Conservation (phyloP, 768 basidiomycete genomes). For the Leccinum subtestaceum region DNA sequence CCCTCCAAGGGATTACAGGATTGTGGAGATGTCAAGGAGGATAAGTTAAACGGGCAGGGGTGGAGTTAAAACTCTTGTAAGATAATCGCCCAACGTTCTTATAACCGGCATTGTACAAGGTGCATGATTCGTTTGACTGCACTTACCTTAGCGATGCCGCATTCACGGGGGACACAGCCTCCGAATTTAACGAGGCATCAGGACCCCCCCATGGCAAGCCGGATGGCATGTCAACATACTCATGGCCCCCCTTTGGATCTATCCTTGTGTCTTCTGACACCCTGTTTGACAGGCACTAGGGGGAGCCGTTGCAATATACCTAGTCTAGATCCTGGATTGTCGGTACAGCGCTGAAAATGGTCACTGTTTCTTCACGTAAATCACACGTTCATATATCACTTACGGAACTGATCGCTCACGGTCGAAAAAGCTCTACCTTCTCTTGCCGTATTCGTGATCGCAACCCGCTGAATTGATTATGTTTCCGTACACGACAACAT, state of each 20-base stretch:
- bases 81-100: slow-evolving; percentile 34
- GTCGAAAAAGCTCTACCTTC: slow-evolving; percentile 11
- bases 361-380: neutral
- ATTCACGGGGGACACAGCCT: slow-evolving; percentile 33
- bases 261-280: slow-evolving; percentile 30
- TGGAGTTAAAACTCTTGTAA: slow-evolving; percentile 38
- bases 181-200: slow-evolving; percentile 28
- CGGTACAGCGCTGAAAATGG: slow-evolving; percentile 25
- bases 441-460: slow-evolving; percentile 25
- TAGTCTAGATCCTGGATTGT: slow-evolving; percentile 32
- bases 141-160: slow-evolving; percentile 36
- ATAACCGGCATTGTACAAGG: slow-evolving; percentile 34
- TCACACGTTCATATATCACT: slow-evolving; percentile 38
- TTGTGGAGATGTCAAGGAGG: slow-evolving; percentile 20
- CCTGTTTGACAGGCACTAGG: slow-evolving; percentile 32
- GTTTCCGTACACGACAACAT: slow-evolving; percentile 8
- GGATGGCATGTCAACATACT: slow-evolving; percentile 37
- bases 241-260: slow-evolving; percentile 21
- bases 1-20: slow-evolving; percentile 10
- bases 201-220: slow-evolving; percentile 25
- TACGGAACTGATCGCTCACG: slow-evolving; percentile 32
- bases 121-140: slow-evolving; percentile 21
- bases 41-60: slow-evolving; percentile 27
- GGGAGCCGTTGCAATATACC: slow-evolving; percentile 19
- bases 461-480: slow-evolving; percentile 11